Conservation (phyloP, 352 stramenopile species). For the Phytopythium vexans region DNA sequence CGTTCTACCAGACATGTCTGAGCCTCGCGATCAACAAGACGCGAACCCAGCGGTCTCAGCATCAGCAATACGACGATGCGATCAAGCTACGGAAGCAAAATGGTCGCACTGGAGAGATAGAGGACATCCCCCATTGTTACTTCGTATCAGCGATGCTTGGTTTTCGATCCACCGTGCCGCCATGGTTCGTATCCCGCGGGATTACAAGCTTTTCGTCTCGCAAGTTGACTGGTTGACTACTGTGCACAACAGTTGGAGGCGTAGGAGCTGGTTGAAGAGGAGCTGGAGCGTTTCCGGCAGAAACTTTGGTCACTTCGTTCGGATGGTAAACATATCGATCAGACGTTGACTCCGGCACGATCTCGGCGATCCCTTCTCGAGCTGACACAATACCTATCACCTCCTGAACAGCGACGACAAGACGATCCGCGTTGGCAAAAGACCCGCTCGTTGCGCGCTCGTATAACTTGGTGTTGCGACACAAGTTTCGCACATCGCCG, state of each 20-base stretch:
- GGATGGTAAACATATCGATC: slow-evolving; percentile 1
- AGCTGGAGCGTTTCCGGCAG: background rate
- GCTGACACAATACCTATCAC: background rate
- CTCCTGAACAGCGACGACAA: background rate
- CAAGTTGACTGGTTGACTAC: too few species aligned
- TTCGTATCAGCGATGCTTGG: too few species aligned
- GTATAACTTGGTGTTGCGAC: slow-evolving; percentile 1
- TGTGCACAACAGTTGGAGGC: background rate
- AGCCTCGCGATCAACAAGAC: too few species aligned
- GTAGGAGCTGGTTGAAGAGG: background rate
- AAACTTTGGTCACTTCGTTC: background rate
- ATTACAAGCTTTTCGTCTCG: too few species aligned
- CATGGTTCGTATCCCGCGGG: too few species aligned
- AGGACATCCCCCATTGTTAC: too few species aligned
- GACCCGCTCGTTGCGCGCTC: background rate
- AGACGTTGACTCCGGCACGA: background rate
- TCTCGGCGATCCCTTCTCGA: background rate
- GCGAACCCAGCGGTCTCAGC: too few species aligned
- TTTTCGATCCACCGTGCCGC: too few species aligned
- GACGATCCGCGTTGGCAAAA: background rate
- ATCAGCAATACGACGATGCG: too few species aligned
- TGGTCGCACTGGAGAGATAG: too few species aligned
- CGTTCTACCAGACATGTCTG: too few species aligned
- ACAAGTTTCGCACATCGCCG: background rate
- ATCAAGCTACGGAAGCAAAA: too few species aligned